Evolutionary conservation across 129 eudicot species (phyloP).

Genomic region (Chrysanthemum makinoi): DNA sequence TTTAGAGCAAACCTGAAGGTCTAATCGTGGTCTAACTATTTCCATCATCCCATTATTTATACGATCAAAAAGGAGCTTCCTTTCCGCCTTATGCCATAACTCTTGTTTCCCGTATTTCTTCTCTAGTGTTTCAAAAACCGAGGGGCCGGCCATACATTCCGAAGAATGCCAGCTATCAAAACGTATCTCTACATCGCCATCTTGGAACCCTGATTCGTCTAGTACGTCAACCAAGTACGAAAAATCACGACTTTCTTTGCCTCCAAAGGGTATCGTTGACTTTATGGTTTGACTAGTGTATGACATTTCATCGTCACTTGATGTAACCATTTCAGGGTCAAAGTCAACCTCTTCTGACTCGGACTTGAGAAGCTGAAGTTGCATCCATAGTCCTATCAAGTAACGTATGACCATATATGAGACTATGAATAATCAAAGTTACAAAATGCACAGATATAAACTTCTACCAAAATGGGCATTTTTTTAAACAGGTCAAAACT

Average conservation of each 20-base stretch:
- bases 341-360: constrained; percentile 51
- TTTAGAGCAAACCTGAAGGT: constrained; percentile 25
- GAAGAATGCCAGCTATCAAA: constrained; percentile 44
- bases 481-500: too few relatives aligned
- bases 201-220: constrained; percentile 50
- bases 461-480: too few relatives aligned
- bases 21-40: constrained; percentile 39
- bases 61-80: constrained; percentile 77
- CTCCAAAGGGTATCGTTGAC: constrained; percentile 22
- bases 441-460: too few relatives aligned
- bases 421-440: not conserved
- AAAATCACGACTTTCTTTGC: constrained; percentile 55
- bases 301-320: constrained; percentile 58
- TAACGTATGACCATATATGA: constrained; percentile 10
- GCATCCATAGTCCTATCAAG: constrained; percentile 46
- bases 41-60: constrained; percentile 54
- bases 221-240: constrained; percentile 75
- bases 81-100: constrained; percentile 55
- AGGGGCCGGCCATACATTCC: constrained; percentile 44
- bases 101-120: constrained; percentile 65
- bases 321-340: constrained; percentile 53
- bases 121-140: constrained; percentile 65
- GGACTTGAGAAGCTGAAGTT: constrained; percentile 48
- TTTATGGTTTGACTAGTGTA: constrained; percentile 23
- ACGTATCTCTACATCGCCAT: constrained; percentile 24